A percentile compares a stretch with the other conserved stretches of the same genome.
These are phyloP conservation scores for Diddensiella santjacobensis DNA, from an alignment of 805 yeast species.

Conservation along the genomic window DNA sequence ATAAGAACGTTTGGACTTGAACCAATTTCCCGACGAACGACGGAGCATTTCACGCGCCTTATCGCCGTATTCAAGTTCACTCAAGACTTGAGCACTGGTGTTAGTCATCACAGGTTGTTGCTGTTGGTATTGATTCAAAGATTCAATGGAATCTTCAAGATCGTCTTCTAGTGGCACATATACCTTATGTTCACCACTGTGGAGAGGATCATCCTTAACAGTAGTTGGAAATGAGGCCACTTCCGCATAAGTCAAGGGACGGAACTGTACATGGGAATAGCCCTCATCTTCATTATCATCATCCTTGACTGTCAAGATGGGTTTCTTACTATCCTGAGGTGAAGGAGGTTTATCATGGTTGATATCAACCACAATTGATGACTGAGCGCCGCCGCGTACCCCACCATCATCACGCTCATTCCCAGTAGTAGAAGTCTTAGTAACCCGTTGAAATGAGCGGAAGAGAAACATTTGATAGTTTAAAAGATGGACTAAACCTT, in stretches of 20 bases:
- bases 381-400: not conserved
- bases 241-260: conserved; percentile 52
- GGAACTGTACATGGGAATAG: conserved; percentile 44
- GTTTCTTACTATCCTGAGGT: not conserved
- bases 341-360: not conserved
- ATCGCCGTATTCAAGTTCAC: conserved; percentile 22
- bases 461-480: conserved; percentile 9
- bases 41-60: conserved; percentile 1
- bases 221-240: conserved; percentile 37
- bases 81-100: conserved; percentile 15
- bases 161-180: conserved; percentile 17
- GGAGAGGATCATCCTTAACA: conserved; percentile 6
- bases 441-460: conserved; percentile 6
- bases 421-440: not conserved
- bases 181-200: conserved; percentile 2
- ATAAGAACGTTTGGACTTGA: not conserved
- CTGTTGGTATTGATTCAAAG: no score
- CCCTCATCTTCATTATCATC: conserved; percentile 35
- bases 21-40: not conserved
- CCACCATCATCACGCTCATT: not conserved
- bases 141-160: not conserved
- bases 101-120: not conserved
- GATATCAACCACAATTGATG: not conserved
- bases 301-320: conserved; percentile 13
- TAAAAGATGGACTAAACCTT: no score